Percentiles rank a stretch among this genome's conserved stretches.
Conservation (phyloP, 2,329 filamentous ascomycete genomes). For the Verticillium isaacii region DNA sequence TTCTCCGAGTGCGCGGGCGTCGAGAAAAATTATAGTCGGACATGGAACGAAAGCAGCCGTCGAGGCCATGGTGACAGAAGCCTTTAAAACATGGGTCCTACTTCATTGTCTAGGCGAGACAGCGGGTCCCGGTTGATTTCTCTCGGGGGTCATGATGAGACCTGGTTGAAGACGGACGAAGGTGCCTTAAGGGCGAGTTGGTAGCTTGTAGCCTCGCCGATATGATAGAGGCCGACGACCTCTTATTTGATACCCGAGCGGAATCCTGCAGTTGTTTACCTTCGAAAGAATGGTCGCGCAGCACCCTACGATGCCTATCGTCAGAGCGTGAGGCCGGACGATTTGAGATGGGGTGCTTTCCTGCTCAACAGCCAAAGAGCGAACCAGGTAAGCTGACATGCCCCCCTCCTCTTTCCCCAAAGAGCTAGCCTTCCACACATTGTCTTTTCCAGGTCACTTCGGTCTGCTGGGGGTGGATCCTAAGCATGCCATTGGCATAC, state of each 20-base stretch:
- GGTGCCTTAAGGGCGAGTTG: background rate
- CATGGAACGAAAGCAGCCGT: background rate
- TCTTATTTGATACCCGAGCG: too few species aligned
- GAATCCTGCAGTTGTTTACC: too few species aligned
- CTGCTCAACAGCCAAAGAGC: background rate
- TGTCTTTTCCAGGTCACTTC: background rate
- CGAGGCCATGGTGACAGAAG: background rate
- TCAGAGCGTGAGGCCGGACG: too few species aligned
- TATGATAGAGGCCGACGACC: too few species aligned
- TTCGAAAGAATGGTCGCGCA: too few species aligned
- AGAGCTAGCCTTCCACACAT: background rate
- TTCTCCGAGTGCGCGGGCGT: background rate
- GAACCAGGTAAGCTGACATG: background rate
- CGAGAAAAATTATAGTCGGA: background rate
- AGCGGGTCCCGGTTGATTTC: background rate
- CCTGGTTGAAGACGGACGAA: background rate
- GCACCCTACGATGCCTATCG: too few species aligned
- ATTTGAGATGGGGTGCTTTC: too few species aligned
- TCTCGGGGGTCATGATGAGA: background rate
- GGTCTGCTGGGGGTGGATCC: background rate
- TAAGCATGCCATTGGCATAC: background rate
- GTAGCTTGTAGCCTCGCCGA: too few species aligned
- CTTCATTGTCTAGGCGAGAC: background rate
- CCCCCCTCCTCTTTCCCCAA: background rate
- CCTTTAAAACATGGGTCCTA: background rate